Conservation (phyloP, 2,329 filamentous ascomycete genomes). For the Canariomyces notabilis region DNA sequence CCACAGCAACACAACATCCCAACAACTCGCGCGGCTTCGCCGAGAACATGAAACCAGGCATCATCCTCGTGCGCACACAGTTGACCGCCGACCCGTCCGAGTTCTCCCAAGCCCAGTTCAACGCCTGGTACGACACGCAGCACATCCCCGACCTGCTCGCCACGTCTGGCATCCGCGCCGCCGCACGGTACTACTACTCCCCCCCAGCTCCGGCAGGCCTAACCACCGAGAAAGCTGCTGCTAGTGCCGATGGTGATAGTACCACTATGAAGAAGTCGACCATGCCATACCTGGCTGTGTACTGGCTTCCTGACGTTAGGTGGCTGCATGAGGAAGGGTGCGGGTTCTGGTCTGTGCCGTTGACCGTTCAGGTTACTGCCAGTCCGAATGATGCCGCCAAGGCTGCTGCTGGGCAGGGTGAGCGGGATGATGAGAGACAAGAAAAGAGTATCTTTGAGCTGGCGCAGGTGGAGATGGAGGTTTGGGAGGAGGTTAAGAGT, state of each 20-base stretch:
- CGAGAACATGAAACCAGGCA: not conserved
- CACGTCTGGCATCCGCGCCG: not conserved
- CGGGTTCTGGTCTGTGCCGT: slow-evolving; percentile 1
- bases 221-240: too few species aligned
- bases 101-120: not conserved
- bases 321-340: slow-evolving; percentile 9
- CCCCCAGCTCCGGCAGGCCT: too few species aligned
- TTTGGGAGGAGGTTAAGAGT: slow-evolving; percentile 2
- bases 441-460: slow-evolving; percentile 2
- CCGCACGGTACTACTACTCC: not conserved
- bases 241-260: too few species aligned
- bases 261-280: too few species aligned
- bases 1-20: not conserved
- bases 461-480: not conserved
- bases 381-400: too few species aligned
- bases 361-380: too few species aligned
- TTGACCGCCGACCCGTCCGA: not conserved
- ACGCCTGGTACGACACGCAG: not conserved
- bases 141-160: slow-evolving; percentile 8
- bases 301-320: not conserved
- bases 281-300: slow-evolving; percentile 3
- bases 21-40: not conserved
- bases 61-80: not conserved
- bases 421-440: not conserved
- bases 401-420: too few species aligned